Evolutionary conservation across 2,329 filamentous ascomycete genomes (phyloP), one percentile per base, ranked within the genome.

Genomic region (Dactylellina sp.): DNA sequence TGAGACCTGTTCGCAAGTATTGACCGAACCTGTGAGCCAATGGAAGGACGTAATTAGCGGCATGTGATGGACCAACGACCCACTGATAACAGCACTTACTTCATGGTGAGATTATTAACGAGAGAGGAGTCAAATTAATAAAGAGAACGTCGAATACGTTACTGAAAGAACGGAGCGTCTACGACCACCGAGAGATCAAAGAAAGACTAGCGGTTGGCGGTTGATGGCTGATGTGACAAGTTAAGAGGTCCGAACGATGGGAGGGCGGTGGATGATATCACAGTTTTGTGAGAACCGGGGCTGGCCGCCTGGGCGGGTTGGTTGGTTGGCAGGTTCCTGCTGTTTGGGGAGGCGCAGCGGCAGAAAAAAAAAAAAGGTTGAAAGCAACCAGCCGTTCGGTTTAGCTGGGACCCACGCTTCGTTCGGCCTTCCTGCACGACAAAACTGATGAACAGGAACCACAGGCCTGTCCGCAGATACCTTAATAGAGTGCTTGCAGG

Each of bases 1-100:
- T 96, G 80, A 97, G 87, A 81, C 93, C 97, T 79, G 92, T 94
- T 77, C 92, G 92, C 80, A 99, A 89, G 86, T 99, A 93, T 83
- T 97, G 92, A 81, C 95, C 95, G 85, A 98, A 99, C 86, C 88
- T 89, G 46, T 20, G 40, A 16, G 40, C 46, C 68, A 72, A 72
- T 72, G 24, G 47, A 53, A 55, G 49, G 40, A 39, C 59, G 35
- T 52, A 46, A 60, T 72, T 65, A 72, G 60, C 60, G 42, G 47
- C 46, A 44, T 50, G 42, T 50, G 22, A 46, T 53, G 24, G 46
- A 16, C 18, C 14, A 18, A 52, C 18, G 20, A 14, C 28, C 16
- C 37, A 25, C 4, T 22, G 20, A 7, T 28, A 32, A 49, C 35
- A 37, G 22, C 32, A 65, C 60, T 64, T 39, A 71, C 66, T 71